Evolutionary conservation across 2,329 filamentous ascomycete genomes (phyloP).

Genomic region (Trichothecium sympodiale): DNA sequence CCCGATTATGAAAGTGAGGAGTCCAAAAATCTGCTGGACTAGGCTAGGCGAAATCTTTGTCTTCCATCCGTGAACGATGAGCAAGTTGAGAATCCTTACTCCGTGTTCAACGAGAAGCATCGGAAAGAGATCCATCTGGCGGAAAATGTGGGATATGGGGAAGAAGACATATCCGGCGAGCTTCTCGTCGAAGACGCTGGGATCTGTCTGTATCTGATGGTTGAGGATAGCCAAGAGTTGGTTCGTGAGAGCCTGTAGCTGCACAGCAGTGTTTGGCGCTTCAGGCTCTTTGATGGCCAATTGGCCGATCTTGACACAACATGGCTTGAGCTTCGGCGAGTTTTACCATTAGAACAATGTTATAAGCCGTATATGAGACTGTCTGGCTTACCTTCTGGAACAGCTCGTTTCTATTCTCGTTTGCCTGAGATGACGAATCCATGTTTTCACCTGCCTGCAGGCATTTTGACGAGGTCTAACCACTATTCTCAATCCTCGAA

Average conservation of each 20-base stretch:
- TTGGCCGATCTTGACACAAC: conserved; percentile 49
- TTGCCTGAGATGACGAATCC: conserved; percentile 11
- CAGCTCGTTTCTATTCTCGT: conserved; percentile 16
- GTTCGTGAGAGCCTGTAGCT: conserved; percentile 33
- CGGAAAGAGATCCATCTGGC: conserved; percentile 61
- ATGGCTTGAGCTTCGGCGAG: conserved; percentile 47
- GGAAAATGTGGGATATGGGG: conserved; percentile 77
- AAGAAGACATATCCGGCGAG: conserved; percentile 94
- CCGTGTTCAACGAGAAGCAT: conserved; percentile 64
- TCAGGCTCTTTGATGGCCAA: conserved; percentile 38
- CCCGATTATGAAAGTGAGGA: conserved; percentile 72
- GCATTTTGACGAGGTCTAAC: too few relatives aligned
- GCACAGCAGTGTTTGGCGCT: conserved; percentile 26
- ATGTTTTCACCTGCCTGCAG: conserved; percentile 6
- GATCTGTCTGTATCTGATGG: conserved; percentile 29
- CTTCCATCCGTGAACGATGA: conserved; percentile 74
- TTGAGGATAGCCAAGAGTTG: conserved; percentile 36
- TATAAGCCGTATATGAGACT: neutral
- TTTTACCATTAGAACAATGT: conserved; percentile 5
- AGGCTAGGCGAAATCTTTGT: conserved; percentile 58
- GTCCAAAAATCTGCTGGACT: conserved; percentile 72
- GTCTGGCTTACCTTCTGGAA: conserved; percentile 16
- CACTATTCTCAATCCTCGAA: too few relatives aligned
- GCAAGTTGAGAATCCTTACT: conserved; percentile 60
- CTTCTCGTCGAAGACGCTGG: conserved; percentile 58